Percentiles rank a stretch among this genome's conserved stretches.
phyloP scores from a whole-genome alignment of 805 yeast species.

The Vanderwaltozyma polyspora region DNA sequence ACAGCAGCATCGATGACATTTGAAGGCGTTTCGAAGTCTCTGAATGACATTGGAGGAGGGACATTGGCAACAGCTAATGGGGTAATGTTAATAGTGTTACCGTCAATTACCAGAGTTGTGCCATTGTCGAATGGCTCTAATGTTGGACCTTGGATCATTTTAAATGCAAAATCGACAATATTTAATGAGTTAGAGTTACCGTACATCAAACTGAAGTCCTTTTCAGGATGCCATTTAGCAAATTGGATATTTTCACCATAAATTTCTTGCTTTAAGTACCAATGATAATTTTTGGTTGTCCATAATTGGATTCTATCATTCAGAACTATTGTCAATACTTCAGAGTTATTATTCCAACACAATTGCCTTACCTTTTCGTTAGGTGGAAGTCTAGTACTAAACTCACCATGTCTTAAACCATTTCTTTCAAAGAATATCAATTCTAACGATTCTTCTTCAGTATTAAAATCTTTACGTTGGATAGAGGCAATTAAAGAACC shows the following conservation, averaged over 20 bases:
- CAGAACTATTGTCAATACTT: conserved; percentile 60
- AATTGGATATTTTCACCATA: conserved; percentile 27
- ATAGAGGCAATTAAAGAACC: conserved; percentile 80
- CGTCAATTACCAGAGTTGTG: conserved; percentile 72
- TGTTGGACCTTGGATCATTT: conserved; percentile 58
- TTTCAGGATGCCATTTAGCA: conserved; percentile 81
- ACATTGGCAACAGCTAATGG: conserved; percentile 78
- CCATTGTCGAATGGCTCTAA: conserved; percentile 63
- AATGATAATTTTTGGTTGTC: conserved; percentile 87
- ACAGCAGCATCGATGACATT: conserved; percentile 58
- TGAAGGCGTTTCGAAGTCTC: conserved; percentile 46
- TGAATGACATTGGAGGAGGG: conserved; percentile 85
- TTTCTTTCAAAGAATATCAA: conserved; percentile 83
- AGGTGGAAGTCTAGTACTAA: conserved; percentile 52
- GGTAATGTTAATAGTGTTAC: conserved; percentile 56
- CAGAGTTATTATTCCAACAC: conserved; percentile 76
- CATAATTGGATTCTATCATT: conserved; percentile 64
- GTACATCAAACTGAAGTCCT: conserved; percentile 62
- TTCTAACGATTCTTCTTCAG: conserved; percentile 31
- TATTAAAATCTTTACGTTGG: conserved; percentile 42
- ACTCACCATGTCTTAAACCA: conserved; percentile 85
- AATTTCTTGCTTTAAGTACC: conserved; percentile 86
- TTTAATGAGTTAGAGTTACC: conserved; percentile 44
- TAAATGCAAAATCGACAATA: conserved; percentile 56
- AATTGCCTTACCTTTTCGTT: conserved; percentile 39